Conservation (phyloP, 2,329 filamentous ascomycete genomes). For the Epichloe sibirici region DNA sequence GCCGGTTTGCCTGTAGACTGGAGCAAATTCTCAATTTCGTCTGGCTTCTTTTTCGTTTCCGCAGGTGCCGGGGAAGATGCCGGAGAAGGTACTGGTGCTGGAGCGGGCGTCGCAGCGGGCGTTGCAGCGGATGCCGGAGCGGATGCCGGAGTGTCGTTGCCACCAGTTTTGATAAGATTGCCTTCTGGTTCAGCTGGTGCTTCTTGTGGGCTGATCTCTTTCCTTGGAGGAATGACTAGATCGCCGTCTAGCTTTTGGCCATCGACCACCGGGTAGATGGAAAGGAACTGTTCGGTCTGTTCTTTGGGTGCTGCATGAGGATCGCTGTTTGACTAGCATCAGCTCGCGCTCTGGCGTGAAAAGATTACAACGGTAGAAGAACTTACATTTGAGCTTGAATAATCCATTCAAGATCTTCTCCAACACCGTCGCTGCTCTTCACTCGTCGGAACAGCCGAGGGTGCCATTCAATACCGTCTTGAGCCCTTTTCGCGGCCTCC, state of each 20-base stretch:
- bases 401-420: constrained; percentile 90
- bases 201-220: neutral
- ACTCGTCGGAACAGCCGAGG: constrained; percentile 75
- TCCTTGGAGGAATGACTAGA: constrained; percentile 41
- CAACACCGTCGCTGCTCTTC: constrained; percentile 64
- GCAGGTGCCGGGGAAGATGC: neutral
- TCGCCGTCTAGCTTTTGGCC: constrained; percentile 52
- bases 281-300: constrained; percentile 70
- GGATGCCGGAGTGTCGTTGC: constrained; percentile 12
- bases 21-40: constrained; percentile 33
- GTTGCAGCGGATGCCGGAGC: neutral
- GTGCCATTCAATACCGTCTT: constrained; percentile 75
- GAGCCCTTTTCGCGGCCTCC: constrained; percentile 68
- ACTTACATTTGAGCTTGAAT: constrained; percentile 73
- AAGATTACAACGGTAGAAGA: neutral
- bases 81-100: neutral
- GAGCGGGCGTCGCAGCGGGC: neutral
- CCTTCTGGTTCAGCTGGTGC: constrained; percentile 12
- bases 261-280: constrained; percentile 72
- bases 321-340: constrained; percentile 15
- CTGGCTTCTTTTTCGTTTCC: constrained; percentile 6
- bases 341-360: constrained; percentile 5
- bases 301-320: constrained; percentile 45
- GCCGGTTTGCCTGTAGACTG: constrained; percentile 33
- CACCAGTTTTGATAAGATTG: constrained; percentile 47